These are phyloP conservation scores for Paracamarosporium sp. DNA, from an alignment of 2,329 filamentous ascomycete species.

Conservation along the genomic window DNA sequence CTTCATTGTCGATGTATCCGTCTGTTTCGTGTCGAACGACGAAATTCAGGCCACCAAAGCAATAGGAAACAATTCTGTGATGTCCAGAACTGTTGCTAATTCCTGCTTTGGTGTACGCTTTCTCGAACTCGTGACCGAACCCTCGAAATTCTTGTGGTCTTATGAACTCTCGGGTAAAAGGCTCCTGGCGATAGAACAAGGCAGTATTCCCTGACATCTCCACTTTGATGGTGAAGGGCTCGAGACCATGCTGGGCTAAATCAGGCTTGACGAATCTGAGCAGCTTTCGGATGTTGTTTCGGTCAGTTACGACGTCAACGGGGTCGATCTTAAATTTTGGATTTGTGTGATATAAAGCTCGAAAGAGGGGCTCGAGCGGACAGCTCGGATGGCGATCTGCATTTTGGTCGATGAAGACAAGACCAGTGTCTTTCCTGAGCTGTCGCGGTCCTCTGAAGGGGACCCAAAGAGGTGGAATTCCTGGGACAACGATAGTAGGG, in stretches of 20 bases:
- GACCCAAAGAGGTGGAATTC: background rate
- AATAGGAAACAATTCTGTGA: slow-evolving; percentile 54
- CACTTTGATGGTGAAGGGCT: slow-evolving; percentile 51
- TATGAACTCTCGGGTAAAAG: slow-evolving; percentile 20
- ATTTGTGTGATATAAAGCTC: slow-evolving; percentile 47
- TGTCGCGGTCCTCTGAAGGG: background rate
- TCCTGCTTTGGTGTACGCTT: slow-evolving; percentile 47
- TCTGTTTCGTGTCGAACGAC: slow-evolving; percentile 55
- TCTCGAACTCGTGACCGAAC: slow-evolving; percentile 56
- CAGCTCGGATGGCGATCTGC: slow-evolving; percentile 50
- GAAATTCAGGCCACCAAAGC: slow-evolving; percentile 49
- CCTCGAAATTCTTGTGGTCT: slow-evolving; percentile 44
- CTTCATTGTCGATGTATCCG: slow-evolving; percentile 42
- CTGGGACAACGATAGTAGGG: background rate
- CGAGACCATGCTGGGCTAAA: slow-evolving; percentile 11
- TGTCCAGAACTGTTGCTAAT: slow-evolving; percentile 52
- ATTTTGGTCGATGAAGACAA: slow-evolving; percentile 54
- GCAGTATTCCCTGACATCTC: slow-evolving; percentile 46
- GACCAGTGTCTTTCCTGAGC: background rate
- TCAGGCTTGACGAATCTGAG: slow-evolving; percentile 47
- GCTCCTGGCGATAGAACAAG: slow-evolving; percentile 38
- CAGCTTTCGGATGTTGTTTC: slow-evolving; percentile 59
- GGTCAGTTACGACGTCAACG: slow-evolving; percentile 53
- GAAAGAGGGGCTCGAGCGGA: slow-evolving; percentile 57
- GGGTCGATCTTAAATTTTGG: slow-evolving; percentile 49